phyloP scores from a whole-genome alignment of 768 basidiomycete species.

The Serpula lacrymans region DNA sequence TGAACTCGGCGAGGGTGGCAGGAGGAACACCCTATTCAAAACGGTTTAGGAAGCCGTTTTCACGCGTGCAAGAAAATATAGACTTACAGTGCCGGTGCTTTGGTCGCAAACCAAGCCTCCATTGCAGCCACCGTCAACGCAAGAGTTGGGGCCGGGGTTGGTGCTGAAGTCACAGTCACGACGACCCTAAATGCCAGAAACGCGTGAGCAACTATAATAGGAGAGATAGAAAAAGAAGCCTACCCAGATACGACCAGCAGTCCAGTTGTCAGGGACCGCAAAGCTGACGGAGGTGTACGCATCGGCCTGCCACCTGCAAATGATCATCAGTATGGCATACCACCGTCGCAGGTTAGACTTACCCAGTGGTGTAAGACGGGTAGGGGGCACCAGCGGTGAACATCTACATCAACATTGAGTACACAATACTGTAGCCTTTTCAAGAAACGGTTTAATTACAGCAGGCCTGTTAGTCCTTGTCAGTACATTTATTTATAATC shows the following conservation, averaged over 20 bases:
- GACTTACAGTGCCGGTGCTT: conserved; percentile 32
- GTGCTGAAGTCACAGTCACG: too few relatives aligned
- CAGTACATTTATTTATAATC: background rate
- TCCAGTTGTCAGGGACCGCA: conserved; percentile 56
- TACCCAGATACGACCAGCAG: conserved; percentile 55
- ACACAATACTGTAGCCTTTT: too few relatives aligned
- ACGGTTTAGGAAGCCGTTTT: background rate
- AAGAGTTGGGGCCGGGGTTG: conserved; percentile 32
- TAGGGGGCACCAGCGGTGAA: conserved; percentile 55
- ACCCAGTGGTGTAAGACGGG: conserved; percentile 48
- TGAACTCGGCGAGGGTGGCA: conserved; percentile 35
- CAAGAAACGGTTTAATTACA: conserved; percentile 18
- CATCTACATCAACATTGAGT: conserved; percentile 31
- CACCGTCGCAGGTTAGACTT: too few relatives aligned
- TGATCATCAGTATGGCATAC: too few relatives aligned
- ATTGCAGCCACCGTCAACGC: conserved; percentile 38
- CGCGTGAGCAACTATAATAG: conserved; percentile 9
- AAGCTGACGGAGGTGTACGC: conserved; percentile 40
- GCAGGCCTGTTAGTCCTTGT: conserved; percentile 40
- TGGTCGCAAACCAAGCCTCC: conserved; percentile 36
- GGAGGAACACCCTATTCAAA: conserved; percentile 29
- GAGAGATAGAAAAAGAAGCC: background rate
- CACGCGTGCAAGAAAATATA: background rate
- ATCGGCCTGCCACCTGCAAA: conserved; percentile 40
- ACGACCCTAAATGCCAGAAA: conserved; percentile 27